These are phyloP conservation scores for Glarea lozoyensis DNA, from an alignment of 495 filamentous ascomycete genomes.

Conservation along the genomic window DNA sequence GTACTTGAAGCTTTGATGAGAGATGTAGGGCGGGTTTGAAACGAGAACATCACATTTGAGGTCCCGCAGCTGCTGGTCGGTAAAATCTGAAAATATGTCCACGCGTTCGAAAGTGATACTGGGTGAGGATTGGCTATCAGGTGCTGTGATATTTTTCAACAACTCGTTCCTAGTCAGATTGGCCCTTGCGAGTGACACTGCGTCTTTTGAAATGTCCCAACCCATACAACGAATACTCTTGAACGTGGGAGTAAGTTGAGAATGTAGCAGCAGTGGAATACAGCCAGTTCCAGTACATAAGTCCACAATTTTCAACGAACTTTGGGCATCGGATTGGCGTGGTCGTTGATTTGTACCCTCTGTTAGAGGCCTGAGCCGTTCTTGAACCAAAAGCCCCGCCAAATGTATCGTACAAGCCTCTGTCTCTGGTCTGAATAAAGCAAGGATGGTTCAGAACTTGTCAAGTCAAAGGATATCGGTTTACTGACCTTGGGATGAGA, in stretches of 20 bases:
- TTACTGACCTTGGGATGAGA: constrained; percentile 67
- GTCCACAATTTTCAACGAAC: constrained; percentile 61
- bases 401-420: constrained; percentile 57
- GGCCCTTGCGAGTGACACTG: constrained; percentile 49
- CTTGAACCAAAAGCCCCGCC: constrained; percentile 31
- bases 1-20: constrained; percentile 40
- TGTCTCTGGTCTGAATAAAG: constrained; percentile 50
- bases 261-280: constrained; percentile 66
- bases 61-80: constrained; percentile 3
- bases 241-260: constrained; percentile 34
- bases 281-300: constrained; percentile 89
- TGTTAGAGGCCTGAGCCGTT: too few relatives aligned
- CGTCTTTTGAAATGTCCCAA: constrained; percentile 51
- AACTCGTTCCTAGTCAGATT: constrained; percentile 49
- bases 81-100: constrained; percentile 68
- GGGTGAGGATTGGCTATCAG: background rate
- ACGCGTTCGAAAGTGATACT: constrained; percentile 1
- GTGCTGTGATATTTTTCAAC: background rate
- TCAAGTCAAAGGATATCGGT: constrained; percentile 2
- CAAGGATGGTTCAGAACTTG: constrained; percentile 3
- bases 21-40: constrained; percentile 90
- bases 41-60: constrained; percentile 59
- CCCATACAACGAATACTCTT: constrained; percentile 28
- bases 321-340: too few relatives aligned
- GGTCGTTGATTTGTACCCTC: too few relatives aligned